Evolutionary conservation across 257 asterid genomes (phyloP).

Genomic region (Craterostigma plantagineum): DNA sequence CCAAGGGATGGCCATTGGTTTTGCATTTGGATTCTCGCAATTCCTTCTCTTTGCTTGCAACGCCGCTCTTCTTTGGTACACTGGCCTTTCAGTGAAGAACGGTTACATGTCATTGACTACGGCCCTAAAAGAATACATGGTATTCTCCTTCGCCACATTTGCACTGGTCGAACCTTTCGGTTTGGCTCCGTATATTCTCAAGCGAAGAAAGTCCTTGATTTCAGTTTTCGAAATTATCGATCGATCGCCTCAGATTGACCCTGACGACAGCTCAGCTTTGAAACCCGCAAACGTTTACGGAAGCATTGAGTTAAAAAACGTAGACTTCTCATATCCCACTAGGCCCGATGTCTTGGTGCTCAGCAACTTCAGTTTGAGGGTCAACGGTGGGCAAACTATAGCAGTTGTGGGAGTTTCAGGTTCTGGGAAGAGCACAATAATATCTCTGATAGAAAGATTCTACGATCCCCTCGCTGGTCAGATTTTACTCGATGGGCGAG

Average conservation of each 20-base stretch:
- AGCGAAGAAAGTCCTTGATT: constrained; percentile 69
- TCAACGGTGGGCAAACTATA: constrained; percentile 90
- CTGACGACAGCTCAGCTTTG: constrained; percentile 80
- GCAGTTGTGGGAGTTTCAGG: constrained; percentile 99
- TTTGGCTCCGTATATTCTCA: constrained; percentile 94
- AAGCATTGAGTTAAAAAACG: constrained; percentile 80
- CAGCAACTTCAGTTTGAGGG: constrained; percentile 93
- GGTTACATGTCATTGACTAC: constrained; percentile 40
- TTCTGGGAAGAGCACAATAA: constrained; percentile 95
- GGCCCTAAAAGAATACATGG: constrained; percentile 93
- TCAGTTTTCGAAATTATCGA: constrained; percentile 94
- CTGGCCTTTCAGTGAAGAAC: constrained; percentile 65
- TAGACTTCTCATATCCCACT: constrained; percentile 88
- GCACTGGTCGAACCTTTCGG: constrained; percentile 99
- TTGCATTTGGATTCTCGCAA: constrained; percentile 92
- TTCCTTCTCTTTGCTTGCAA: constrained; percentile 97
- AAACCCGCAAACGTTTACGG: constrained; percentile 98
- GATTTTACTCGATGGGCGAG: constrained; percentile 80
- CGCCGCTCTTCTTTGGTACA: constrained; percentile 94
- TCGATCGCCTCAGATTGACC: constrained; percentile 83
- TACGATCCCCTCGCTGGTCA: constrained; percentile 94
- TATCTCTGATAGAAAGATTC: constrained; percentile 78
- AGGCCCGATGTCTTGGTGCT: constrained; percentile 86
- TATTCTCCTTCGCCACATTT: constrained; percentile 93
- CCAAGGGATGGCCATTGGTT: constrained; percentile 96